These are phyloP conservation scores for Geotrichum citri-aurantii DNA, from an alignment of 1,139 yeast species.

Conservation along the genomic window DNA sequence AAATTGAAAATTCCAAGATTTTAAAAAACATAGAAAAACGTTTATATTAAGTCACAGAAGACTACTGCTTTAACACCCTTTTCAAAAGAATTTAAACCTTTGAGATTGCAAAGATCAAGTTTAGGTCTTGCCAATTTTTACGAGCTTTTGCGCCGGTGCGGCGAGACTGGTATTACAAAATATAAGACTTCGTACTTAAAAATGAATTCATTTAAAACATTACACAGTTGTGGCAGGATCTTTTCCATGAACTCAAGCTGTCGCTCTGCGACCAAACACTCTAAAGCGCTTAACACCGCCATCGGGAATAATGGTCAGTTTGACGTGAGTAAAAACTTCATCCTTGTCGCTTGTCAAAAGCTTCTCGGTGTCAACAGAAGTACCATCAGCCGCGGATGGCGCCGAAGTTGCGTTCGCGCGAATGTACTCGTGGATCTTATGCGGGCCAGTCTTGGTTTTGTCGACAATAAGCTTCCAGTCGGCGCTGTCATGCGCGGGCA, in stretches of 20 bases:
- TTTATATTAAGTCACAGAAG: too few species aligned
- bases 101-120: too few species aligned
- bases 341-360: slow-evolving; percentile 18
- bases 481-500: slow-evolving; percentile 37
- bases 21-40: too few species aligned
- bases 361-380: slow-evolving; percentile 6
- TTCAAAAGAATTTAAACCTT: too few species aligned
- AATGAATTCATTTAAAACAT: not conserved
- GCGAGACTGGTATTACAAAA: too few species aligned
- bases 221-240: not conserved
- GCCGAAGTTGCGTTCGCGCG: slow-evolving; percentile 28
- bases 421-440: slow-evolving; percentile 59
- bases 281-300: slow-evolving; percentile 92
- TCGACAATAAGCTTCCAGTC: slow-evolving; percentile 64
- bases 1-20: too few species aligned
- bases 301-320: slow-evolving; percentile 82
- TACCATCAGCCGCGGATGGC: slow-evolving; percentile 14
- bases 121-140: too few species aligned
- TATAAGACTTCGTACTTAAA: not conserved
- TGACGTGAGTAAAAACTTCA: slow-evolving; percentile 54
- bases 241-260: not conserved
- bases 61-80: too few species aligned
- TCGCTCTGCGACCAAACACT: slow-evolving; percentile 52
- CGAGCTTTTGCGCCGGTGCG: too few species aligned
- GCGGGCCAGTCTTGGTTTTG: slow-evolving; percentile 70